phyloP scores from a whole-genome alignment of 2,329 filamentous ascomycete species.

The Geosmithia flava region DNA sequence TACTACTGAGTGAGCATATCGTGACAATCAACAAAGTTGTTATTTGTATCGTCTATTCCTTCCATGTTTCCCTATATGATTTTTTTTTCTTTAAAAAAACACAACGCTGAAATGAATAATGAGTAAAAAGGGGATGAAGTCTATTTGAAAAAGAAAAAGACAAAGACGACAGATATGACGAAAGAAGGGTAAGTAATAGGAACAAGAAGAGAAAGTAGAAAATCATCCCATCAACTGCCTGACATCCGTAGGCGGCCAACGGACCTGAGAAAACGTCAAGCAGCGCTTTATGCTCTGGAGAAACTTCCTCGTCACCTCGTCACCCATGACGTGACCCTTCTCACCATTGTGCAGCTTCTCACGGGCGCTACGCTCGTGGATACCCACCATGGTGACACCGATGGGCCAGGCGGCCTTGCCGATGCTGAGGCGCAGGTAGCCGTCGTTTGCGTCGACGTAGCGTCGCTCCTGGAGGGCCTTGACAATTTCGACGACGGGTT shows the following conservation, averaged over 20 bases:
- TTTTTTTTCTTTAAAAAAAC: too few species aligned
- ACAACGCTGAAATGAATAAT: too few species aligned
- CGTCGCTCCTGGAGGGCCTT: slow-evolving; percentile 77
- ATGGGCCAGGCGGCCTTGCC: slow-evolving; percentile 98
- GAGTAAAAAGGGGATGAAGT: too few species aligned
- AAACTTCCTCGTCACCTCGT: slow-evolving; percentile 91
- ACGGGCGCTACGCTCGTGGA: slow-evolving; percentile 89
- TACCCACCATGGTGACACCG: slow-evolving; percentile 98
- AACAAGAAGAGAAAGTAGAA: not conserved
- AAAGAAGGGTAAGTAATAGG: too few species aligned
- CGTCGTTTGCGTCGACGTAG: slow-evolving; percentile 95
- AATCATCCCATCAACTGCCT: slow-evolving; percentile 76
- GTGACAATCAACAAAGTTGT: too few species aligned
- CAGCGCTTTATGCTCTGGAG: slow-evolving; percentile 96
- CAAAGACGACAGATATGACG: too few species aligned
- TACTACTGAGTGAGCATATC: too few species aligned
- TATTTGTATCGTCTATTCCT: too few species aligned
- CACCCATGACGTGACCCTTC: slow-evolving; percentile 92
- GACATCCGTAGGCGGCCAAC: slow-evolving; percentile 89
- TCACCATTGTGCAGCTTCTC: slow-evolving; percentile 87
- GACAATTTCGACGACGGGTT: slow-evolving; percentile 83
- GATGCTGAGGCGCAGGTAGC: slow-evolving; percentile 84
- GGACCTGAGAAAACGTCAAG: slow-evolving; percentile 88
- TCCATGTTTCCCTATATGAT: too few species aligned
- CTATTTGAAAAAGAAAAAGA: too few species aligned